These are phyloP conservation scores for Dillenia suffruticosa DNA, from an alignment of 164 flowering plant species.

Conservation along the genomic window DNA sequence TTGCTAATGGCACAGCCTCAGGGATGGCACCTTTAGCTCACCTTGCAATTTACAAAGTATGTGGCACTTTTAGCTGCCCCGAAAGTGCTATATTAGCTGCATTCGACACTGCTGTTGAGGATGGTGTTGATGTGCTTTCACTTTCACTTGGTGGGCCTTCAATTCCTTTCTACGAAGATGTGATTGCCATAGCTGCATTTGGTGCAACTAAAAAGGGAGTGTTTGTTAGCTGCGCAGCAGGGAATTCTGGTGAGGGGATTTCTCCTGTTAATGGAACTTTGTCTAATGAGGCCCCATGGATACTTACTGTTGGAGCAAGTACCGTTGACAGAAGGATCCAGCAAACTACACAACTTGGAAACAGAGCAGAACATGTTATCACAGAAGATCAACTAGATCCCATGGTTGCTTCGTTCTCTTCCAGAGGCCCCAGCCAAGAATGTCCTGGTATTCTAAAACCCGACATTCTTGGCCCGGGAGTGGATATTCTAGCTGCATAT, in stretches of 20 bases:
- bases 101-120: slow-evolving; percentile 9
- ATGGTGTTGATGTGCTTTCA: slow-evolving; percentile 17
- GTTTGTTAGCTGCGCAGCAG: slow-evolving; percentile 12
- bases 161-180: background rate
- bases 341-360: background rate
- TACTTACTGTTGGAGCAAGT: slow-evolving; percentile 24
- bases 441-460: slow-evolving; percentile 30
- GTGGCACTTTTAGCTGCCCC: background rate
- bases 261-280: background rate
- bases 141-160: slow-evolving; percentile 9
- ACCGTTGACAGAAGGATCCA: slow-evolving; percentile 11
- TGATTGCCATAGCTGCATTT: background rate
- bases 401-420: slow-evolving; percentile 33
- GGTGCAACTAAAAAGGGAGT: slow-evolving; percentile 11
- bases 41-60: slow-evolving; percentile 7
- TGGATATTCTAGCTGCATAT: slow-evolving; percentile 39
- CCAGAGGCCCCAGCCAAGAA: slow-evolving; percentile 32
- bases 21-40: background rate
- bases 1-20: slow-evolving; percentile 9
- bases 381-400: slow-evolving; percentile 12
- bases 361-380: background rate
- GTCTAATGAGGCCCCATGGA: slow-evolving; percentile 19
- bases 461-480: slow-evolving; percentile 34
- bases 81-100: slow-evolving; percentile 5
- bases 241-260: slow-evolving; percentile 7